Evolutionary conservation across 2,329 filamentous ascomycete species (phyloP), one percentile per base, ranked within the genome.

Genomic region (Claviceps sp.): DNA sequence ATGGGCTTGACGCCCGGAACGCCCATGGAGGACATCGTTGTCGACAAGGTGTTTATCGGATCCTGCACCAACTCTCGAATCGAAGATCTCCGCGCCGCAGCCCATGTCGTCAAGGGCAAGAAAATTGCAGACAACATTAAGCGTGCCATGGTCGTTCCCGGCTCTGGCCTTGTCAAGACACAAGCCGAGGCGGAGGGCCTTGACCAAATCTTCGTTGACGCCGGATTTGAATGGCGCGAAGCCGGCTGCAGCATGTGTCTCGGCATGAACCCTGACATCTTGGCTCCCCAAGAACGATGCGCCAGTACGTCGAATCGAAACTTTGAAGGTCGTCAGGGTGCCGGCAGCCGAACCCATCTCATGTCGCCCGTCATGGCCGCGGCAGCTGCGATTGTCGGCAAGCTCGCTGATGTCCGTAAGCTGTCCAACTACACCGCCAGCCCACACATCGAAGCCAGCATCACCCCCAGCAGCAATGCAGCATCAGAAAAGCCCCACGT

Each of bases 211-310:
- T 97, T 98, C 70, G 64, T 73, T 8, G 88, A 95, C 55, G 90
- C 93, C 48, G 93, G 93, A 7, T 97, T 97, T 59, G 91, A 97
- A 68, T 97, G 91, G 91, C 82, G 93, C 65, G 93, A 98, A 73
- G 93, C 93, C 59, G 93, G 93, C 48, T 98, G 93, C 79, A 95
- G 88, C 56, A 98, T 98, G 93, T 97, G 93, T 67, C 78, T 98
- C 52, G 93, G 93, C 66, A 98, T 98, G 91, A 98, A 98, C 75
- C 91, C 93, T 0, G 93, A 98, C 67, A 97, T 98, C 57, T 79
- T 97, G 47, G 82, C 89, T 2, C 90, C 93, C 51, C 80, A 85
- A 67, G 93, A 98, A 72, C 84, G 93, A 63, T 97, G 93, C 66
- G 93, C 93, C 43, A 91, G 85, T 65, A 97, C 93, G 48, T 94